Conservation (phyloP, 352 stramenopile species). For the Globisporangium spiculum region DNA sequence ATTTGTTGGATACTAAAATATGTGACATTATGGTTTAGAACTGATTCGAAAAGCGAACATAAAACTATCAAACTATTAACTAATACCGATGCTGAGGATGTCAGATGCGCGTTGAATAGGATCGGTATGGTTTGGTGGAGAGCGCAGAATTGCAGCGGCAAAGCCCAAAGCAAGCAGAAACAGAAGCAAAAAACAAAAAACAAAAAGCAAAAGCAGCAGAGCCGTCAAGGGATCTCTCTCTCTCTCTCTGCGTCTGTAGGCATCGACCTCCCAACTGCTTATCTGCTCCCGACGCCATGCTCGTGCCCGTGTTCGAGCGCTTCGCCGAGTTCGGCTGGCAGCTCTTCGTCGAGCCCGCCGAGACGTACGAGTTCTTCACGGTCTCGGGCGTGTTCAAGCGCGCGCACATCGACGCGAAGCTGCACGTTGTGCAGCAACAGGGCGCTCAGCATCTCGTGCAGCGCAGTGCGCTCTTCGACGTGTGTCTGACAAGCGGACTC, state of each 20-base stretch:
- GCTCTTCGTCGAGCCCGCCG: conserved; percentile 70
- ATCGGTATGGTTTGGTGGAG: neutral
- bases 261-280: neutral
- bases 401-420: conserved; percentile 53
- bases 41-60: too few species aligned
- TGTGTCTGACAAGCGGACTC: conserved; percentile 68
- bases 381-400: conserved; percentile 73
- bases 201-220: neutral
- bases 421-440: conserved; percentile 28
- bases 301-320: conserved; percentile 52
- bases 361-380: conserved; percentile 86
- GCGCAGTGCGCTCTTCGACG: conserved; percentile 73
- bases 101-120: too few species aligned
- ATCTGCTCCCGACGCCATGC: neutral
- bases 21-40: too few species aligned
- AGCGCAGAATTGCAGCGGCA: neutral
- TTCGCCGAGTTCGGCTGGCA: conserved; percentile 80
- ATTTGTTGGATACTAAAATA: too few species aligned
- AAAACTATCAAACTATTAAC: too few species aligned
- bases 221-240: conserved; percentile 1
- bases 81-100: too few species aligned
- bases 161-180: neutral
- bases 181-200: neutral
- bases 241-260: neutral
- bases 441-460: conserved; percentile 43